Conservation (phyloP, 306 rosid genomes). For the Cicer chorassanicum region DNA sequence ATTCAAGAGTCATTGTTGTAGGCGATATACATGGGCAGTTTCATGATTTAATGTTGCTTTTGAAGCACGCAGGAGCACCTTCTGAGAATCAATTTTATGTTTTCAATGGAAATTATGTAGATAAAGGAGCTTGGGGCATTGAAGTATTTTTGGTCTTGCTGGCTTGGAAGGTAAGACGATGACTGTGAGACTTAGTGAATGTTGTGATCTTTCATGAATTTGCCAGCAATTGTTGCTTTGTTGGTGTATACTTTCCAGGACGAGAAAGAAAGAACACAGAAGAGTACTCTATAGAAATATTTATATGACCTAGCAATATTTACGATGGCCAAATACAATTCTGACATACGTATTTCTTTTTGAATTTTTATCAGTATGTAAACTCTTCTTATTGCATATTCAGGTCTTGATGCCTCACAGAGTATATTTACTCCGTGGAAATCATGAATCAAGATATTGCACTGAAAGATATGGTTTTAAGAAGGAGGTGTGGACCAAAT, state of each 20-base stretch:
- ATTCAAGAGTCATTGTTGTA: constrained; percentile 75
- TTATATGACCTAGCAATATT: constrained; percentile 27
- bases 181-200: constrained; percentile 4
- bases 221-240: constrained; percentile 17
- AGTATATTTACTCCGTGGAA: constrained; percentile 89
- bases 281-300: constrained; percentile 29
- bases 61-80: constrained; percentile 69
- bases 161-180: constrained; percentile 86
- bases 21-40: constrained; percentile 88
- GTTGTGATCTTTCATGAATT: constrained; percentile 29
- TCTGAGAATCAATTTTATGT: constrained; percentile 76
- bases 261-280: constrained; percentile 5
- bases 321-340: constrained; percentile 24
- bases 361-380: constrained; percentile 21
- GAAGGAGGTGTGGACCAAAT: constrained; percentile 74
- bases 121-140: constrained; percentile 81
- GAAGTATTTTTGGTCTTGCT: constrained; percentile 82
- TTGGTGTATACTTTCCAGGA: constrained; percentile 20
- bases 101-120: constrained; percentile 87
- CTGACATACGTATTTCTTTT: constrained; percentile 9
- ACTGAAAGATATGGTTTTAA: constrained; percentile 72
- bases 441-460: constrained; percentile 77
- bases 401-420: constrained; percentile 90
- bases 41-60: constrained; percentile 70
- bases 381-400: constrained; percentile 39